Evolutionary conservation across 805 yeast species (phyloP).

Genomic region (Grigorovia transvaalensis): DNA sequence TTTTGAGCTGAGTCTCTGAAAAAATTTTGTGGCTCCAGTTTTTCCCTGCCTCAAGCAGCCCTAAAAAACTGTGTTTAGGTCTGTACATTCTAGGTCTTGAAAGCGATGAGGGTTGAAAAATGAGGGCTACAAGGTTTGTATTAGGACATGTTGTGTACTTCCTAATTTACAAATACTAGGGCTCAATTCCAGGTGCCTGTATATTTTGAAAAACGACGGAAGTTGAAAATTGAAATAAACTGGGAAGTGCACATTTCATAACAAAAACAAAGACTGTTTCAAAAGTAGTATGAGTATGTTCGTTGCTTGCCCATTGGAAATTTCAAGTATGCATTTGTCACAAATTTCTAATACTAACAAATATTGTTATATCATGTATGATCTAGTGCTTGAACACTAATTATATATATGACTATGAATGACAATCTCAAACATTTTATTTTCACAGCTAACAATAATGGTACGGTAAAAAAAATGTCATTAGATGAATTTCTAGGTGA

Average conservation of each 20-base stretch:
- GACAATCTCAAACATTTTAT: conserved; percentile 4
- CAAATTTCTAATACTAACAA: not conserved
- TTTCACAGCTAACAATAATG: conserved; percentile 9
- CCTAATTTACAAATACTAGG: too few species aligned
- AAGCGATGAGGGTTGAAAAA: not conserved
- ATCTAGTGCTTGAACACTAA: not conserved
- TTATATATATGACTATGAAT: not conserved
- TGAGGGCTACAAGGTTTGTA: not conserved
- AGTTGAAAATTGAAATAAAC: too few species aligned
- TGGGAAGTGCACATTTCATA: too few species aligned
- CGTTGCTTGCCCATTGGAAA: too few species aligned
- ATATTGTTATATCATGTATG: not conserved
- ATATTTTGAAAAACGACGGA: not conserved
- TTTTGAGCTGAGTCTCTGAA: not conserved
- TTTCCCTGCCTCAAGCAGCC: conserved; percentile 1
- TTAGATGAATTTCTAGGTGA: conserved; percentile 37
- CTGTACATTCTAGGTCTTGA: not conserved
- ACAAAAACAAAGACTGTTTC: too few species aligned
- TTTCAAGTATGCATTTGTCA: not conserved
- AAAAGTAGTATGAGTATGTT: too few species aligned
- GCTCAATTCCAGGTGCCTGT: not conserved
- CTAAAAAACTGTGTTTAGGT: not conserved
- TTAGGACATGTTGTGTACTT: not conserved
- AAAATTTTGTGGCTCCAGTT: not conserved
- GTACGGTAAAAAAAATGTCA: conserved; percentile 34